Percentiles rank a stretch among this genome's conserved stretches.
These are phyloP conservation scores for Alternaria sp. DNA, from an alignment of 2,329 filamentous ascomycete genomes.

Conservation along the genomic window DNA sequence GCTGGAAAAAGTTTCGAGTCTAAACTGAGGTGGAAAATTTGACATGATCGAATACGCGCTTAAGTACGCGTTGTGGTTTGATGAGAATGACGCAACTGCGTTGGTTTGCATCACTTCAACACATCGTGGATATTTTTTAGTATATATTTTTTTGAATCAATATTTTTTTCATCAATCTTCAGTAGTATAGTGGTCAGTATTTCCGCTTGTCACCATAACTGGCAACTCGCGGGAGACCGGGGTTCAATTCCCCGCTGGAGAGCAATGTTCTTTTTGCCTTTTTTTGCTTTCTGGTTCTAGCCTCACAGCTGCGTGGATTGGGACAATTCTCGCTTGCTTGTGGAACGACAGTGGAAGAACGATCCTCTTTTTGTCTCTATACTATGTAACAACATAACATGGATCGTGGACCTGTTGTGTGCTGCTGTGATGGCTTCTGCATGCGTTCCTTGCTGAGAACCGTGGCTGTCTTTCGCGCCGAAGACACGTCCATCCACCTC, in stretches of 20 bases:
- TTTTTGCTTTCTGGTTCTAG: background rate
- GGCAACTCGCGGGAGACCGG: slow-evolving; percentile 24
- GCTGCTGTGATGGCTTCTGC: background rate
- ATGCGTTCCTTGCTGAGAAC: background rate
- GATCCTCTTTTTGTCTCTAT: background rate
- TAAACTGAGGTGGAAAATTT: too few relatives aligned
- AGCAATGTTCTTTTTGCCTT: slow-evolving; percentile 4
- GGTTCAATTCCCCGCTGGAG: slow-evolving; percentile 26
- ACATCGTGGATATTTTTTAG: rapidly evolving
- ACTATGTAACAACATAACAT: background rate
- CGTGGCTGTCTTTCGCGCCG: background rate
- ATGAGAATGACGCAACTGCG: too few relatives aligned
- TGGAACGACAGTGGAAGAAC: background rate
- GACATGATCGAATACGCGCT: too few relatives aligned
- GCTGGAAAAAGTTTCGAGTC: too few relatives aligned
- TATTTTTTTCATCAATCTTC: slow-evolving; percentile 6
- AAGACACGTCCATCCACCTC: background rate
- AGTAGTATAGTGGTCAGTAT: slow-evolving; percentile 32
- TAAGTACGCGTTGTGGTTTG: too few relatives aligned
- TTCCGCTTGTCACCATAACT: slow-evolving; percentile 25
- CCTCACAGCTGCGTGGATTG: background rate
- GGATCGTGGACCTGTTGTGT: background rate
- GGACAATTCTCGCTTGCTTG: background rate
- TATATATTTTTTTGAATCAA: too few relatives aligned
- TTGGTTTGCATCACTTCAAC: too few relatives aligned